phyloP scores from a whole-genome alignment of 306 rosid genomes.

The Rubus idaeus region DNA sequence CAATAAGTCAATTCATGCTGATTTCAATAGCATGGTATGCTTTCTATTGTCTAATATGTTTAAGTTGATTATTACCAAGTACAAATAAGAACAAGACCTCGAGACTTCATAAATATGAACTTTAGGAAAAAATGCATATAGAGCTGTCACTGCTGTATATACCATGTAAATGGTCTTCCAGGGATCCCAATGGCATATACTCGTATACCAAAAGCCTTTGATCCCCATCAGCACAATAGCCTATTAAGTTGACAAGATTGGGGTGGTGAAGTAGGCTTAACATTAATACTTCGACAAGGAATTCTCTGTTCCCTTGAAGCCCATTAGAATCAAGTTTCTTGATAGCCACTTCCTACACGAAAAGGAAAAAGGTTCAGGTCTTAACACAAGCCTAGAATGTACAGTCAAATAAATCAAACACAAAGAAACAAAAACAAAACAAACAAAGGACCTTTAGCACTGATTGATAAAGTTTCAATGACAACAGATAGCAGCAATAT shows the following conservation, averaged over 20 bases:
- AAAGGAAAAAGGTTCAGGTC: slow-evolving; percentile 18
- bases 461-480: neutral
- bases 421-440: neutral
- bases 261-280: slow-evolving; percentile 59
- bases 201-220: slow-evolving; percentile 59
- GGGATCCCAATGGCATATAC: slow-evolving; percentile 55
- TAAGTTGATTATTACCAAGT: neutral
- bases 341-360: slow-evolving; percentile 51
- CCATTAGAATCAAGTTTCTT: slow-evolving; percentile 61
- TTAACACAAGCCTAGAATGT: slow-evolving; percentile 3
- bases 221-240: slow-evolving; percentile 69
- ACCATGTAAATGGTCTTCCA: slow-evolving; percentile 61
- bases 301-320: slow-evolving; percentile 62
- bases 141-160: slow-evolving; percentile 19
- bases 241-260: slow-evolving; percentile 54
- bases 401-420: neutral
- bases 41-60: neutral
- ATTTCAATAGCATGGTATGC: slow-evolving; percentile 5
- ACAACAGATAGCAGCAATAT: neutral
- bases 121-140: slow-evolving; percentile 1
- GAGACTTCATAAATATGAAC: slow-evolving; percentile 3
- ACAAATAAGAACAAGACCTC: neutral
- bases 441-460: neutral
- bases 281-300: slow-evolving; percentile 59
- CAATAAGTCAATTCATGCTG: neutral